Base-by-base conservation (phyloP, 495 filamentous ascomycete genomes). In the Trichocladium uniseriatum region DNA sequence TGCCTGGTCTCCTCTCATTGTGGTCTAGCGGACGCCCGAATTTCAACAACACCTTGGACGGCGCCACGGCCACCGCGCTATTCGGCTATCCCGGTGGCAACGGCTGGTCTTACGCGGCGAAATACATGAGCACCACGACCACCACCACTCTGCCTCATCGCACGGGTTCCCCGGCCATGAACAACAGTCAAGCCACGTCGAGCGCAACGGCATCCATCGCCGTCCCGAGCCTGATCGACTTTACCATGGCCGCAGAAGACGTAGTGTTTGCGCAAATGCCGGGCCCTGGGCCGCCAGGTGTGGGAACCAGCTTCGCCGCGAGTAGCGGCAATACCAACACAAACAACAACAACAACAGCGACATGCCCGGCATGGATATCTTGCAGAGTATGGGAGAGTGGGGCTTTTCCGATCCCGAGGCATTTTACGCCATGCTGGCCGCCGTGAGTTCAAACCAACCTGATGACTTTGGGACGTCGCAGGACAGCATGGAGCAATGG, bases 71-170 rank as follows among this genome's bases (percentile, higher is more conserved):
- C 38, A 6, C 27, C 18, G 7, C 28, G 7, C 15, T 48, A 37
- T 41, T 41, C 21, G 38, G 27, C 14, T 39, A 16, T 24, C 36
- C 38, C 8, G 15, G 27, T 28, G 28, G 31, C 40, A 21, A 10
- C 31, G 13, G 48, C 24, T 51, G 48, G 39, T 38, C 48, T 0
- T 51, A 44, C 24, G 8, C 40, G 22, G 35, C 48, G 0, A 51
- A 21, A 9, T 44, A 24, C 37, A 41, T 37, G 49, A 43, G 32
- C 10, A 16, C n/a, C 14, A 49, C n/a, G 20, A 35, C 14, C 2
- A 27, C 6, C 18, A 38, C 51, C 1, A 38, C 31, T 4, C 35
- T 54, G 11, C 51, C 51, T 6, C 34, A 54, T 21, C 51, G 51
- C 8, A 54, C 45, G 5, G 39, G 31, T 8, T 36, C 51, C 1